Base-by-base conservation (phyloP, 2,329 filamentous ascomycete species). In the Pseudopithomyces maydicus region DNA sequence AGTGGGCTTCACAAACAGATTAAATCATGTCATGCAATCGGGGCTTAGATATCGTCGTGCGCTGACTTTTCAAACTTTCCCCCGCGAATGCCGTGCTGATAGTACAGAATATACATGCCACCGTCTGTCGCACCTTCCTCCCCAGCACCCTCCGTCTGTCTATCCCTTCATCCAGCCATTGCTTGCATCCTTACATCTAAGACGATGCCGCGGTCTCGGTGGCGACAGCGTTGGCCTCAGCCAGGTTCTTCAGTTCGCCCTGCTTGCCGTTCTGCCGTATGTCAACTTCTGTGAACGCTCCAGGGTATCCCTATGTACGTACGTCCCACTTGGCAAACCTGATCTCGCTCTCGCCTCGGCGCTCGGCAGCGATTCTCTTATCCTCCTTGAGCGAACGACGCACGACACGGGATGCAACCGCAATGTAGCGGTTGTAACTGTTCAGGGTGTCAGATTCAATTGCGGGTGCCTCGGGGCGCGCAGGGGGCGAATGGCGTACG, bases 401-500 rank as follows among this genome's bases (percentile, higher is more conserved):
- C 79, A 99, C 91, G 77, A 91, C 90, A 81, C 93, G 92, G 81
- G 93, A 88, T 75, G 95, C 92, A 82, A 99, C 87, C 77, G 93
- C 88, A 78, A 99, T 89, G 89, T 97, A 98, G 84, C 93, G 95
- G 90, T 99, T 99, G 91, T 99, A 99, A 84, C 95, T 99, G 79
- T 63, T 50, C 44, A 53, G 49, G 33, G 17, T 59, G 70, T 72
- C 64, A 48, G 45, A 48, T 36, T 20, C 45, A 74, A 69, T 71
- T 66, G 67, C 55, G 52, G 43, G 36, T 59, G 58, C 38, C 57
- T 57, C 57, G 59, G 69, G 61, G 50, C 52, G 39, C 47, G 51
- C 29, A 55, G 35, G 49, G 49, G 29, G 46, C 23, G 52, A 32
- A 59, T 20, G 48, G 85, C 91, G 80, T 90, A 97, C 93, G 89